Evolutionary conservation across 495 filamentous ascomycete genomes (phyloP).

Genomic region (Diplogelasinospora grovesii): DNA sequence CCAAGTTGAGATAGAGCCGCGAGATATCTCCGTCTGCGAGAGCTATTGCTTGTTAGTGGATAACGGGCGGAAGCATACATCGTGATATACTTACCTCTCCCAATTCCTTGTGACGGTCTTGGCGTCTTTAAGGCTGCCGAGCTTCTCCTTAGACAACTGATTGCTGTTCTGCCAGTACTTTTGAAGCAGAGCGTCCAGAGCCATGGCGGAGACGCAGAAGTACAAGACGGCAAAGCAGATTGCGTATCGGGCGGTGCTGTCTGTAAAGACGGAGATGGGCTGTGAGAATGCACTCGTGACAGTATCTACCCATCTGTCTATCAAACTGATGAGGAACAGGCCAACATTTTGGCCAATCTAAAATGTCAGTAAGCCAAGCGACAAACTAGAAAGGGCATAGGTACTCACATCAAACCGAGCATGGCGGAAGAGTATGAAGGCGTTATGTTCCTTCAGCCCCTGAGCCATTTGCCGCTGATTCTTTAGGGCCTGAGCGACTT

Average conservation of each 20-base stretch:
- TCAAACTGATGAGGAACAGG: conserved; percentile 23
- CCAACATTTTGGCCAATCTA: conserved; percentile 22
- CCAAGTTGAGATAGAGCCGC: conserved; percentile 7
- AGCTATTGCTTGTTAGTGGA: background rate
- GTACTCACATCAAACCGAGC: conserved; percentile 12
- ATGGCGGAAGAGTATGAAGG: conserved; percentile 24
- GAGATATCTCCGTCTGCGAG: conserved; percentile 7
- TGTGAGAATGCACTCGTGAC: conserved; percentile 12
- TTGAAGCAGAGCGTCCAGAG: conserved; percentile 16
- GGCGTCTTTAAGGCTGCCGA: conserved; percentile 9
- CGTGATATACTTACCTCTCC: conserved; percentile 10
- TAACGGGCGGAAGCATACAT: no score
- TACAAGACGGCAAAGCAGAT: conserved; percentile 26
- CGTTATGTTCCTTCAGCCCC: conserved; percentile 27
- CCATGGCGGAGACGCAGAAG: conserved; percentile 21
- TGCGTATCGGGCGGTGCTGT: conserved; percentile 19
- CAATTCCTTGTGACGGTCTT: conserved; percentile 3
- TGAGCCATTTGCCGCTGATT: conserved; percentile 19
- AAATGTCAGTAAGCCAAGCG: background rate
- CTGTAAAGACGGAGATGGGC: conserved; percentile 12
- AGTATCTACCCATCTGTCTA: conserved; percentile 27
- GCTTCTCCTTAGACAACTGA: conserved; percentile 15
- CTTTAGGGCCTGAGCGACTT: conserved; percentile 18
- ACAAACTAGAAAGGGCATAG: background rate
- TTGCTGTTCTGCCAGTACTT: conserved; percentile 17